phyloP scores from a whole-genome alignment of 306 rosid genomes.

The Bauhinia variegata region DNA sequence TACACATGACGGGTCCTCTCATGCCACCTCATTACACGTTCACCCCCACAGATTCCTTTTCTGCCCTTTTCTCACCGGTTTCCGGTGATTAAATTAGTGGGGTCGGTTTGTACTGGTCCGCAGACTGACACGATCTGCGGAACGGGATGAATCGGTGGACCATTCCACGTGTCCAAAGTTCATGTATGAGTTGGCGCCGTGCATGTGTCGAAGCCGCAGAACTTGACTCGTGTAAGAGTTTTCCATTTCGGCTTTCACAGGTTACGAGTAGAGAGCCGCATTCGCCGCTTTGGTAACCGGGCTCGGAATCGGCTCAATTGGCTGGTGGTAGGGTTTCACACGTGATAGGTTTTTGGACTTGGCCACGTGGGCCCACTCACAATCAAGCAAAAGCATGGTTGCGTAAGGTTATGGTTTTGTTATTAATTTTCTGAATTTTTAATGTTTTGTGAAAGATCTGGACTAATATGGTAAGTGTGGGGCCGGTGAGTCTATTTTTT shows the following conservation, averaged over 20 bases:
- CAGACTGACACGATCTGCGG: not conserved
- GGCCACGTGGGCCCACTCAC: no score
- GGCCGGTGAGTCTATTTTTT: no score
- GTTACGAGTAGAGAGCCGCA: not conserved
- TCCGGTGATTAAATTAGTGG: not conserved
- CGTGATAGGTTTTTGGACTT: no score
- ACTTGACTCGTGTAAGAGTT: constrained; percentile 22
- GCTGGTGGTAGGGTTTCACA: no score
- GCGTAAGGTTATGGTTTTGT: no score
- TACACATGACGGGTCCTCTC: constrained; percentile 15
- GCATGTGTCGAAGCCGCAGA: constrained; percentile 34
- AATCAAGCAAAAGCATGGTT: no score
- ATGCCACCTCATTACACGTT: constrained; percentile 30
- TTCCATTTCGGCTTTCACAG: not conserved
- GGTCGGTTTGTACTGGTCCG: not conserved
- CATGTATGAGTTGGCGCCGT: constrained; percentile 28
- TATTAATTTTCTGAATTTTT: no score
- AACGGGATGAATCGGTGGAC: not conserved
- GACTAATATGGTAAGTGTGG: no score
- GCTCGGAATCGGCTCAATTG: no score
- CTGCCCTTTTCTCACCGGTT: constrained; percentile 13
- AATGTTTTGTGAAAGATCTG: no score
- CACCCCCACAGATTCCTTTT: not conserved
- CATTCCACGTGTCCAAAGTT: constrained; percentile 14
- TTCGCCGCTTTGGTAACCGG: no score